Percentiles rank a stretch among this genome's conserved stretches.
Conservation (phyloP, 345 rosid species). For the Nephelium lappaceum region DNA sequence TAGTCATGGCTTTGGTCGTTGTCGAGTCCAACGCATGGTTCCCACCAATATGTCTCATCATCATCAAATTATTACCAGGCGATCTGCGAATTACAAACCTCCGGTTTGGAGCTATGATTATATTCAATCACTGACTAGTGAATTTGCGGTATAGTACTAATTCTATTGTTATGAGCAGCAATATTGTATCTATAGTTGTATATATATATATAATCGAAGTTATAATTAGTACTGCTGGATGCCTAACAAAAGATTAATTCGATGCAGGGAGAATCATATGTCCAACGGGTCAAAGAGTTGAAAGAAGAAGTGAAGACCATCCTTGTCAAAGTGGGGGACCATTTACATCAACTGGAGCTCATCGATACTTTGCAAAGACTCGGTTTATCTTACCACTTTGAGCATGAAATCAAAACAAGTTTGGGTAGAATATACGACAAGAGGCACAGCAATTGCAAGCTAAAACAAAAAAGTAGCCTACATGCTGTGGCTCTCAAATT, state of each 20-base stretch:
- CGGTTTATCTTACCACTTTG: slow-evolving; percentile 41
- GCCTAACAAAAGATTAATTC: neutral
- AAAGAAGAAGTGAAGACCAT: slow-evolving; percentile 11
- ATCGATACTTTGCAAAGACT: slow-evolving; percentile 39
- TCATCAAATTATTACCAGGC: slow-evolving; percentile 3
- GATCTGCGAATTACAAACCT: slow-evolving; percentile 37
- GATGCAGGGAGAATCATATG: slow-evolving; percentile 17
- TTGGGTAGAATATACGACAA: slow-evolving; percentile 7
- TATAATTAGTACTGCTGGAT: no score
- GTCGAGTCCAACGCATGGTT: neutral
- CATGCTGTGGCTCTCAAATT: slow-evolving; percentile 34
- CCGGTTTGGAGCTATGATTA: slow-evolving; percentile 33
- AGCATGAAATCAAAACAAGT: slow-evolving; percentile 22
- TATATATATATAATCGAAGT: no score
- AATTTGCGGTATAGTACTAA: slow-evolving; percentile 16
- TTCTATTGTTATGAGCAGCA: no score
- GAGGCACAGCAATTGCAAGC: neutral
- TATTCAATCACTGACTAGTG: slow-evolving; percentile 35
- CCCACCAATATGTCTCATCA: neutral
- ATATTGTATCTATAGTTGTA: no score
- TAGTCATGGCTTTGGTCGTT: neutral
- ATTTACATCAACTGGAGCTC: slow-evolving; percentile 31
- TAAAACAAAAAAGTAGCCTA: slow-evolving; percentile 15
- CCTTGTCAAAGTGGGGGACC: neutral
- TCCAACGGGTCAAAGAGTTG: neutral